Base-by-base conservation (phyloP, 768 basidiomycete species). In the Cystobasidium ongulense region DNA sequence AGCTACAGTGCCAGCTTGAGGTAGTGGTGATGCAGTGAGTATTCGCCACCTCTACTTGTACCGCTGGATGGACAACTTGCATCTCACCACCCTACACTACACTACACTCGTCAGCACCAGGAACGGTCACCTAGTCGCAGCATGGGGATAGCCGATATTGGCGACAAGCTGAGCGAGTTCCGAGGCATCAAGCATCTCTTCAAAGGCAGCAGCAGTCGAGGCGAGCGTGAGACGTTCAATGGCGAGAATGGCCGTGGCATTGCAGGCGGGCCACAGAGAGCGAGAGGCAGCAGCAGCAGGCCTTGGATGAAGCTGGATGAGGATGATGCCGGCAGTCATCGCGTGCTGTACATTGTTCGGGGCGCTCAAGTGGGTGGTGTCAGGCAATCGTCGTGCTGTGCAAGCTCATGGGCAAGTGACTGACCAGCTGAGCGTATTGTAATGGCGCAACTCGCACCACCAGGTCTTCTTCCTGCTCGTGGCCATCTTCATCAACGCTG, bases 401-500 rank as follows among this genome's bases (percentile, higher is more conserved):
- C 11, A 64, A n/a, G n/a, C n/a, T 39, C 17, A 35, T 29, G 21
- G 13, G 35, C 25, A 25, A 15, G 8, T 5, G 23, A 50, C 18
- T 7, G 46, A 50, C 18, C 39, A 7, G 39, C 7, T 50, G 46
- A 50, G 8, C 46, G n/a, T n/a, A n/a, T n/a, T n/a, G n/a, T n/a
- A n/a, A n/a, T 21, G 5, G 46, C 46, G 46, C 46, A 50, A 8
- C 46, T 21, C 46, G 18, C 46, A 50, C 46, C 5, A 21, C n/a
- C 33, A 81, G 53, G 33, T 63, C 35, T 68, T 70, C 50, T 70
- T 74, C 52, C 74, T 74, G 3, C 62, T 74, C 33, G 73, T 65
- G 67, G 75, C 35, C 21, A 52, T 72, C 53, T 75, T 72, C 64
- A 77, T 78, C 71, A 74, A 70, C 65, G 76, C 77, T 63, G 66